Conservation (phyloP, 2,329 filamentous ascomycete genomes). For the Cytospora mali region DNA sequence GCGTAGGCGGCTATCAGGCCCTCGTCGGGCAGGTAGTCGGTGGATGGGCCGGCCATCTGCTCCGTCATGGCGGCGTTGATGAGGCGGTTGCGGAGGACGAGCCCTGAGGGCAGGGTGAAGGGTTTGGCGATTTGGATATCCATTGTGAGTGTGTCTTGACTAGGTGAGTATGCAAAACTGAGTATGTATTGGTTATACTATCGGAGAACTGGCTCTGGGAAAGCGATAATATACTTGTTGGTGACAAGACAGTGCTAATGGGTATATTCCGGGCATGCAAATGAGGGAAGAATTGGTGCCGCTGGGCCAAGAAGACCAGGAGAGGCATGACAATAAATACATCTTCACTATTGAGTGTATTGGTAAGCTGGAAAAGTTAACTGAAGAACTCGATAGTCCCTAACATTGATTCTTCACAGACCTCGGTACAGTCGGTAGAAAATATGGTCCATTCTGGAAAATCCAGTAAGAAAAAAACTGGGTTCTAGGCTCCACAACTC, state of each 20-base stretch:
- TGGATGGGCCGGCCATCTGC: constrained; percentile 39
- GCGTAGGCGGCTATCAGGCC: constrained; percentile 51
- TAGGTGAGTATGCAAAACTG: too few species aligned
- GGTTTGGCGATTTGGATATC: constrained; percentile 41
- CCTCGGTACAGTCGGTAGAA: constrained; percentile 1
- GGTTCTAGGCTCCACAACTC: background rate
- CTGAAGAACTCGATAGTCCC: background rate
- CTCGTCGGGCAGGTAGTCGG: constrained; percentile 45
- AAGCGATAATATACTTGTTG: too few species aligned
- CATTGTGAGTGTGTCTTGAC: constrained; percentile 9
- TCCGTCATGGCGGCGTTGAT: constrained; percentile 56
- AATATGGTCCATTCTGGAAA: background rate
- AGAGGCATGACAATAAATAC: background rate
- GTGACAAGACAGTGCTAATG: background rate
- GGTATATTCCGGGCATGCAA: background rate
- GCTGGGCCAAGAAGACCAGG: background rate
- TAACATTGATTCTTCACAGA: background rate
- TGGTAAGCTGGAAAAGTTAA: background rate
- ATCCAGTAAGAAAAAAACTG: background rate
- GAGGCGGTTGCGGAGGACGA: constrained; percentile 58
- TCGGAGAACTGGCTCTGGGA: too few species aligned
- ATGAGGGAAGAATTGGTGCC: background rate
- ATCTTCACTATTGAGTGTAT: background rate
- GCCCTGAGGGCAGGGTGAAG: constrained; percentile 56
- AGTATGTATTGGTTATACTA: background rate